phyloP scores from a whole-genome alignment of 2,329 filamentous ascomycete genomes.

The Dactylellina drechsleri region DNA sequence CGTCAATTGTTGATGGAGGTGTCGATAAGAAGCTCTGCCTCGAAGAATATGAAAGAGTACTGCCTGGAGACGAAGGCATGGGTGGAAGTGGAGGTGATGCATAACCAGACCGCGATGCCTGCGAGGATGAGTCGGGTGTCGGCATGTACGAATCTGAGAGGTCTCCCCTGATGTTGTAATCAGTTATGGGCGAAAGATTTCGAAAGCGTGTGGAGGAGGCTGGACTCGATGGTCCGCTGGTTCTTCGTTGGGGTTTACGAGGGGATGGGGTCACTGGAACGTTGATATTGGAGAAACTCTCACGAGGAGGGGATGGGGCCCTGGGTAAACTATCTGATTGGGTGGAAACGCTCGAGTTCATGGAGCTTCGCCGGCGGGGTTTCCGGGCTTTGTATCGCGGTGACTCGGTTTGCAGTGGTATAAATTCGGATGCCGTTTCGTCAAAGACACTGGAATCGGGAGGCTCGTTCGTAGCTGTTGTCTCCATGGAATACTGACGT shows the following conservation, averaged over 20 bases:
- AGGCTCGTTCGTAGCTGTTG: conserved; percentile 43
- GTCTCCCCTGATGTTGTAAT: conserved; percentile 31
- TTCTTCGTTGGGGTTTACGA: conserved; percentile 25
- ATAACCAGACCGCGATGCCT: conserved; percentile 41
- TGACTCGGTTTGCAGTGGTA: conserved; percentile 23
- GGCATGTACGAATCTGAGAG: conserved; percentile 30
- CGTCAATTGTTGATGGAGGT: conserved; percentile 15
- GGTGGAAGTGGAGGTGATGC: conserved; percentile 24
- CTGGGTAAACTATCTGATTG: conserved; percentile 38
- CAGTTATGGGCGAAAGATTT: conserved; percentile 47
- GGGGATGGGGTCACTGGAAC: conserved; percentile 27
- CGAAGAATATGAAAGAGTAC: conserved; percentile 43
- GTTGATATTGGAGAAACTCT: neutral
- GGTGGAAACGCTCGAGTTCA: conserved; percentile 30
- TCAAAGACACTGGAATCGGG: conserved; percentile 47
- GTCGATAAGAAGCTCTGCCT: conserved; percentile 33
- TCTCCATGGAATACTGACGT: conserved; percentile 53
- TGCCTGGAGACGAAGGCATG: conserved; percentile 38
- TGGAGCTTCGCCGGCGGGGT: conserved; percentile 38
- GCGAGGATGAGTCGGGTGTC: conserved; percentile 33
- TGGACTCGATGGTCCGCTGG: conserved; percentile 33
- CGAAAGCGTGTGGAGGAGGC: conserved; percentile 42
- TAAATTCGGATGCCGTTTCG: conserved; percentile 40
- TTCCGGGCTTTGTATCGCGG: conserved; percentile 34
- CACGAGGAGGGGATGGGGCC: conserved; percentile 27